Percentiles rank a stretch among this genome's conserved stretches.
Evolutionary conservation across 2,329 filamentous ascomycete genomes (phyloP).

Genomic region (Curvularia spicifera): DNA sequence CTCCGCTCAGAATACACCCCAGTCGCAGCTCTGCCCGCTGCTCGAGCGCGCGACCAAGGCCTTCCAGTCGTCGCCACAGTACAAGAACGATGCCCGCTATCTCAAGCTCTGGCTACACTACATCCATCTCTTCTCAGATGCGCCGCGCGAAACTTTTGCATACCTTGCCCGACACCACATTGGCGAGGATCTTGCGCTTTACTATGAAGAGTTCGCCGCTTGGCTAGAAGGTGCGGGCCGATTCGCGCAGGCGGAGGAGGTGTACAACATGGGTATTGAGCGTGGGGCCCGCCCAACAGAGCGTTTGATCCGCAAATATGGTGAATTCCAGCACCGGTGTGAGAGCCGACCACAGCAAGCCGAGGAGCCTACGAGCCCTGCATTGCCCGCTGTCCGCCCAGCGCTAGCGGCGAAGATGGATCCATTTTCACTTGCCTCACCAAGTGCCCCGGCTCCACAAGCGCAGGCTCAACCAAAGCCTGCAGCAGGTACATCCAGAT

Average conservation of each 20-base stretch:
- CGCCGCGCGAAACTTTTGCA: conserved; percentile 90
- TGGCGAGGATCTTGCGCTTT: conserved; percentile 85
- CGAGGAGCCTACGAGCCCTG: conserved; percentile 79
- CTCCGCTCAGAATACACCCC: conserved; percentile 85
- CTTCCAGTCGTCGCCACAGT: conserved; percentile 83
- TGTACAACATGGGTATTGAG: conserved; percentile 89
- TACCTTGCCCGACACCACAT: conserved; percentile 89
- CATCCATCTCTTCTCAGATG: conserved; percentile 88
- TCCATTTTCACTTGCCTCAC: conserved; percentile 66
- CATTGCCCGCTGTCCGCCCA: conserved; percentile 80
- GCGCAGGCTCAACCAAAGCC: conserved; percentile 56
- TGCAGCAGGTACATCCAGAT: conserved; percentile 63
- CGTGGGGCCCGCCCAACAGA: conserved; percentile 82
- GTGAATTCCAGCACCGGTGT: conserved; percentile 83
- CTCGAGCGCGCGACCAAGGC: conserved; percentile 92
- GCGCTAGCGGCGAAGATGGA: conserved; percentile 86
- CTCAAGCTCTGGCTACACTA: conserved; percentile 94
- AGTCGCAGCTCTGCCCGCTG: conserved; percentile 86
- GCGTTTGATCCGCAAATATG: conserved; percentile 85
- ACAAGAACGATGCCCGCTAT: conserved; percentile 95
- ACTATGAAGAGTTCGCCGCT: conserved; percentile 94
- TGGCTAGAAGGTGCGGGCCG: conserved; percentile 86
- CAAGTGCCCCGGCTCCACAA: conserved; percentile 68
- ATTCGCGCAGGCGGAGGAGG: conserved; percentile 91
- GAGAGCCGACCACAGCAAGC: conserved; percentile 68